A percentile compares a stretch with the other conserved stretches of the same genome.
Conservation (phyloP, 352 stramenopile species). For the Phytophthora meadii region DNA sequence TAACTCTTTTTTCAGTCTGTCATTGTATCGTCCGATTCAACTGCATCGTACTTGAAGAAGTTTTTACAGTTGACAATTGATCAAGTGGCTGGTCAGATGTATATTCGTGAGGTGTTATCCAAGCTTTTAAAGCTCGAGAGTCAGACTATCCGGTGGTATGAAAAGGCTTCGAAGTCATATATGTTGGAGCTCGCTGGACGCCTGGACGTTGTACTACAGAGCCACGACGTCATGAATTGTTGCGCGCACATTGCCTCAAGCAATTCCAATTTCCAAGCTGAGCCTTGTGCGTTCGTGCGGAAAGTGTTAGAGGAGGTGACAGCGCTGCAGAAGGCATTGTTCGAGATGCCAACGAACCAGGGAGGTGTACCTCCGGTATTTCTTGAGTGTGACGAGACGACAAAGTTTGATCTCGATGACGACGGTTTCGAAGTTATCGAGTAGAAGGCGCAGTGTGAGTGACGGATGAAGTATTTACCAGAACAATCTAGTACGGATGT, state of each 20-base stretch:
- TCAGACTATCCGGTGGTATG: constrained; percentile 79
- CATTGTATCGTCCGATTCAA: constrained; percentile 51
- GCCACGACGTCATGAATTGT: constrained; percentile 56
- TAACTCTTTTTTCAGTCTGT: constrained; percentile 54
- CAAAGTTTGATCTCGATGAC: constrained; percentile 81
- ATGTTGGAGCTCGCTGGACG: constrained; percentile 68
- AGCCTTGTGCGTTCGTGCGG: constrained; percentile 55
- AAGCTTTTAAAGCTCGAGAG: constrained; percentile 74
- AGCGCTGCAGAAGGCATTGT: constrained; percentile 61
- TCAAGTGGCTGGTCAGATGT: constrained; percentile 43
- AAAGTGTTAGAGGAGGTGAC: constrained; percentile 58
- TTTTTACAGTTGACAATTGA: constrained; percentile 64
- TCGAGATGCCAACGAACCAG: constrained; percentile 76
- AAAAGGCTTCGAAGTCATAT: constrained; percentile 66
- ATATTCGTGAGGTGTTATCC: constrained; percentile 60
- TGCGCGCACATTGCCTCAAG: constrained; percentile 39
- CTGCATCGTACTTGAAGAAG: constrained; percentile 44
- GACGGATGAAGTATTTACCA: background rate
- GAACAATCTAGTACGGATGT: constrained; percentile 9
- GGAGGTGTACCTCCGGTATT: constrained; percentile 76
- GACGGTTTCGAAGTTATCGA: constrained; percentile 85
- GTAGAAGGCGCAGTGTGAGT: constrained; percentile 4
- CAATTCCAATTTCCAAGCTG: constrained; percentile 5
- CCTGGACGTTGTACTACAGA: constrained; percentile 48
- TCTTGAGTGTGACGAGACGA: constrained; percentile 71